Percentiles rank a stretch among this genome's conserved stretches.
phyloP scores from a whole-genome alignment of 345 rosid genomes.

The Rhodamnia rubescens region DNA sequence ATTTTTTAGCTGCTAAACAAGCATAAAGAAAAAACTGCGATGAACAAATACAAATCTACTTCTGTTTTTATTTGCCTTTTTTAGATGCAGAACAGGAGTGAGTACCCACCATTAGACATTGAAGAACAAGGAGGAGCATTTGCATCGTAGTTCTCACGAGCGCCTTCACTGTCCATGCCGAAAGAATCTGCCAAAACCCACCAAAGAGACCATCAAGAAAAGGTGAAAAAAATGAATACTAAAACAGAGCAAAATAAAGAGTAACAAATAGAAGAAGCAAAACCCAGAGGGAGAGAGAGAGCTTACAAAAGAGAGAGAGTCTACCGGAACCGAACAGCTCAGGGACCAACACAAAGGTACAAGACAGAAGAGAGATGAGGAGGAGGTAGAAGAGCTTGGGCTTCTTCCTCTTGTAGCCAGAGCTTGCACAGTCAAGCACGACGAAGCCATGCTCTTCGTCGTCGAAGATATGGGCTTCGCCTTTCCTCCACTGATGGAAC shows the following conservation, averaged over 20 bases:
- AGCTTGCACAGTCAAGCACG: conserved; percentile 15
- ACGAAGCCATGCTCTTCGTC: conserved; percentile 16
- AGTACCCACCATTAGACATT: conserved; percentile 36
- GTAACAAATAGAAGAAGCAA: neutral
- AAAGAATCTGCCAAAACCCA: conserved; percentile 36
- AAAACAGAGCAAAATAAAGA: neutral
- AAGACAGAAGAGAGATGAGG: conserved; percentile 56
- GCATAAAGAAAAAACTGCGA: neutral
- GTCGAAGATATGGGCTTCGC: conserved; percentile 20
- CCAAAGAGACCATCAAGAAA: neutral
- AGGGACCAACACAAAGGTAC: conserved; percentile 44
- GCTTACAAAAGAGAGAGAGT: conserved; percentile 48
- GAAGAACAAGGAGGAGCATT: conserved; percentile 38
- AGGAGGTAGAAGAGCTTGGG: conserved; percentile 49
- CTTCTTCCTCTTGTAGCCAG: conserved; percentile 32
- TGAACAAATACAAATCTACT: neutral
- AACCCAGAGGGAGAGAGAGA: neutral
- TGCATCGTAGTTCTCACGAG: conserved; percentile 12
- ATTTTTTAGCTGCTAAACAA: neutral
- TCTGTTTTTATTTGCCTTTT: neutral
- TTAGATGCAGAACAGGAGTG: neutral
- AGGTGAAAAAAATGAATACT: neutral
- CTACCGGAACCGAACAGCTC: conserved; percentile 32
- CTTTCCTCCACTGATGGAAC: conserved; percentile 1
- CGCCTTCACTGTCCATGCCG: conserved; percentile 23